Base-by-base conservation (phyloP, 2,329 filamentous ascomycete species). In the Exophiala aquamarina region DNA sequence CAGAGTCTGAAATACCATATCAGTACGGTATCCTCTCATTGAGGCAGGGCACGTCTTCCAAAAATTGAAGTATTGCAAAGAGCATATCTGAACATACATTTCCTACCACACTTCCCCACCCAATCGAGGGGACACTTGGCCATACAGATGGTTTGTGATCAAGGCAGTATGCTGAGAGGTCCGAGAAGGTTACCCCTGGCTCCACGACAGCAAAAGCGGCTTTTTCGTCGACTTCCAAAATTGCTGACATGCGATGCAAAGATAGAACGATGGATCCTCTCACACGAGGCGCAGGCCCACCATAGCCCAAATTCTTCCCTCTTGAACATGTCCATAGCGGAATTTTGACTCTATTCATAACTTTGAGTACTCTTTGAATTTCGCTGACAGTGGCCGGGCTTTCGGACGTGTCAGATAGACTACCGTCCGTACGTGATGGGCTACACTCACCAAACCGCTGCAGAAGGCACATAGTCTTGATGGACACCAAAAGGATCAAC, bases 261-360 rank as follows among this genome's bases (percentile, higher is more conserved):
- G 74, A 69, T 13, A 77, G 50, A 1, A 70, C 70, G 3, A 76
- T 63, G 28, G 65, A 70, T 0, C 73, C 73, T 0, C 55, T 48
- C 2, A 74, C 64, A 2, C 70, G 59, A 0, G 73, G 73, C 0
- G 72, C 72, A 1, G 74, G 68, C 3, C 74, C 73, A 10, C 74
- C 74, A 44, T 77, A 77, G n/a, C 73, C 71, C 28, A 44, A 56
- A 51, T 77, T 77, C 21, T 71, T 64, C 4, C 70, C 71, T 45
- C 56, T 60, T 36, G 61, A 64, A 10, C 62, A 59, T 1, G 65
- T 61, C 50, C 57, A 66, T 1, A 67, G 26, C 1, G 63, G 62
- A 11, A 67, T 54, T 10, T 54, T 49, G 41, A 62, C 55, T 34
- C 59, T 54, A 31, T 64, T 65, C 4, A 62, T 63, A 47, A 60